phyloP scores from a whole-genome alignment of 2,329 filamentous ascomycete genomes.

The Calonectria montana region DNA sequence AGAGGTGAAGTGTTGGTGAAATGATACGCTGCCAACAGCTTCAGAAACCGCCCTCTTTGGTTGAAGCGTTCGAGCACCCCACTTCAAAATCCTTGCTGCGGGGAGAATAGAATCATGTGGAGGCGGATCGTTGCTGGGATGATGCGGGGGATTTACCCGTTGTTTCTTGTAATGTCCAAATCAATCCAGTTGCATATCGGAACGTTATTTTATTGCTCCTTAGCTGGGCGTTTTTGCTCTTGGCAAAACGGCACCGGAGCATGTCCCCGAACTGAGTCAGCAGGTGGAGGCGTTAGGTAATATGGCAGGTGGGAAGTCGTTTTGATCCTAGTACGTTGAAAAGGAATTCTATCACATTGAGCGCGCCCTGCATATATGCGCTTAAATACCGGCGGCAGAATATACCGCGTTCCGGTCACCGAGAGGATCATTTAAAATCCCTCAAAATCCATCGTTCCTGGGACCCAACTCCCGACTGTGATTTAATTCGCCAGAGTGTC shows the following conservation, averaged over 20 bases:
- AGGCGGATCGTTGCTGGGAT: background rate
- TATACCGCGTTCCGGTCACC: background rate
- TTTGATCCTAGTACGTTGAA: background rate
- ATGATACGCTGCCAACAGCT: background rate
- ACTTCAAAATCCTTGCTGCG: background rate
- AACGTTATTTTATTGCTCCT: background rate
- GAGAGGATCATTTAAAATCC: background rate
- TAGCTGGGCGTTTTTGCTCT: background rate
- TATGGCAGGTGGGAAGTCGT: background rate
- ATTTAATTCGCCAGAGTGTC: too few species aligned
- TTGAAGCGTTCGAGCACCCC: background rate
- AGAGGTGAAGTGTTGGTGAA: background rate
- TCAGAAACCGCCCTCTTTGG: background rate
- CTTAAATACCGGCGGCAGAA: background rate
- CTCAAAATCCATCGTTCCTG: background rate
- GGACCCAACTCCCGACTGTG: too few species aligned
- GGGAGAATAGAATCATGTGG: background rate
- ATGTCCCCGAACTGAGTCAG: background rate
- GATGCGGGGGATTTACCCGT: background rate
- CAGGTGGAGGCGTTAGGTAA: background rate
- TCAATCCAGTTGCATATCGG: background rate
- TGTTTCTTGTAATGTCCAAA: background rate
- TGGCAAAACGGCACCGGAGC: background rate
- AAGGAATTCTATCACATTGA: background rate
- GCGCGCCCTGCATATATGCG: background rate